Conservation (phyloP, 345 rosid species). For the Rhodamnia rubescens region DNA sequence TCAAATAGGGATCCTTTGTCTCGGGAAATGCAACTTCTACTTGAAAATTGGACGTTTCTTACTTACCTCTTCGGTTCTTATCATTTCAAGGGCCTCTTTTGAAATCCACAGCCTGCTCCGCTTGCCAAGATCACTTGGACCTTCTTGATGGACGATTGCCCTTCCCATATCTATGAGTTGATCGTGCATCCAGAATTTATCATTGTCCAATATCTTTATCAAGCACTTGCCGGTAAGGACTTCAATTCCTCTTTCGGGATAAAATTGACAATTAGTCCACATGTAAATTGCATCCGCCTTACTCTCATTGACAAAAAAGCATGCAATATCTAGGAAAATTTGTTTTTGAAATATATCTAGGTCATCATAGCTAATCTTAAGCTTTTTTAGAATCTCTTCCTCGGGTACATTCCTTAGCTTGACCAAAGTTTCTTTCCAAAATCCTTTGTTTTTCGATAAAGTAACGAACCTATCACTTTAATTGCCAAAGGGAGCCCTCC, state of each 20-base stretch:
- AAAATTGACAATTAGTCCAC: neutral
- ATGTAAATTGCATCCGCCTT: neutral
- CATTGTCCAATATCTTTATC: neutral
- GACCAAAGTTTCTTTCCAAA: neutral
- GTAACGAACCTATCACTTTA: neutral
- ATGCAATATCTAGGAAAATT: constrained; percentile 2
- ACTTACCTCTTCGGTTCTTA: neutral
- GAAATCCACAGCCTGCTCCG: neutral
- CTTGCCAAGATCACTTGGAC: neutral
- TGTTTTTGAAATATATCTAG: neutral
- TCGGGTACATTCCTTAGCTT: neutral
- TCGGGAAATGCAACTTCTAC: accelerated
- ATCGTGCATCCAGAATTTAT: neutral
- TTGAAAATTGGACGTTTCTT: neutral
- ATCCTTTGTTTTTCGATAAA: neutral
- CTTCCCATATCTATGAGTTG: neutral
- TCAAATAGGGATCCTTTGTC: neutral
- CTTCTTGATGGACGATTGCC: neutral
- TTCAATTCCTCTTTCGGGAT: neutral
- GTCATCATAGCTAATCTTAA: neutral
- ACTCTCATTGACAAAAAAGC: neutral
- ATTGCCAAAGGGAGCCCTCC: neutral
- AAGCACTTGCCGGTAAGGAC: neutral
- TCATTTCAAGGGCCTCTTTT: neutral
- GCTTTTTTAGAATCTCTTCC: neutral